phyloP scores from a whole-genome alignment of 208 protist species.

The Acanthamoeba sp. region DNA sequence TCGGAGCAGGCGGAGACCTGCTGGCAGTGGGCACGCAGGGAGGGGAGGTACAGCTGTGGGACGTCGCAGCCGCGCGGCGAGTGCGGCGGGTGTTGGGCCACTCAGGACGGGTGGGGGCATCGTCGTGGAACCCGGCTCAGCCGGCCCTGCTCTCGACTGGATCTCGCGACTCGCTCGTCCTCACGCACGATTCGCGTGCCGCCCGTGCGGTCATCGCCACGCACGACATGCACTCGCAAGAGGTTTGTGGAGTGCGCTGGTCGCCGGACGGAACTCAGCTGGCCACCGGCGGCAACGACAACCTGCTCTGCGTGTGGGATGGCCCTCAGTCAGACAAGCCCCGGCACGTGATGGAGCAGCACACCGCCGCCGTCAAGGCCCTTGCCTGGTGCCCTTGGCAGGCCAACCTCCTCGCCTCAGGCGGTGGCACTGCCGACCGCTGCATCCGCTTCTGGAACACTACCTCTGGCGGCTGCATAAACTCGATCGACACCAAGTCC shows the following conservation, averaged over 20 bases:
- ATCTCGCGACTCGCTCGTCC: constrained; percentile 94
- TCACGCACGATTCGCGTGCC: constrained; percentile 96
- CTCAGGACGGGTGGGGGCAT: constrained; percentile 91
- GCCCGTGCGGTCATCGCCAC: constrained; percentile 81
- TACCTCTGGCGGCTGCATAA: constrained; percentile 92
- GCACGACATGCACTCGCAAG: constrained; percentile 93
- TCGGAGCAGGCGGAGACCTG: constrained; percentile 89
- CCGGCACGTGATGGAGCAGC: constrained; percentile 94
- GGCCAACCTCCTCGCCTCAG: constrained; percentile 96
- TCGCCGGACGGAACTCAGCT: constrained; percentile 94
- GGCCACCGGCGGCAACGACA: constrained; percentile 99
- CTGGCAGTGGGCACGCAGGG: constrained; percentile 88
- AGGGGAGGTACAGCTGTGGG: constrained; percentile 90
- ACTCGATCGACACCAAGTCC: constrained; percentile 96
- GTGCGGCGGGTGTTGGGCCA: constrained; percentile 94
- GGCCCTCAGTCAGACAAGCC: constrained; percentile 82
- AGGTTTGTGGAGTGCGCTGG: constrained; percentile 98
- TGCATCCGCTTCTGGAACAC: constrained; percentile 99
- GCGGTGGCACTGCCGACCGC: constrained; percentile 98
- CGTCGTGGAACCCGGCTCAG: constrained; percentile 94
- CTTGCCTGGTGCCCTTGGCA: constrained; percentile 97
- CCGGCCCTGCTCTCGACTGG: neutral
- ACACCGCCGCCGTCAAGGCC: constrained; percentile 94
- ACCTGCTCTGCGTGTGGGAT: constrained; percentile 96
- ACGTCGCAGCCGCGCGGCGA: constrained; percentile 82